Evolutionary conservation across 2,329 filamentous ascomycete species (phyloP).

Genomic region (Phaeosphaeria sp.): DNA sequence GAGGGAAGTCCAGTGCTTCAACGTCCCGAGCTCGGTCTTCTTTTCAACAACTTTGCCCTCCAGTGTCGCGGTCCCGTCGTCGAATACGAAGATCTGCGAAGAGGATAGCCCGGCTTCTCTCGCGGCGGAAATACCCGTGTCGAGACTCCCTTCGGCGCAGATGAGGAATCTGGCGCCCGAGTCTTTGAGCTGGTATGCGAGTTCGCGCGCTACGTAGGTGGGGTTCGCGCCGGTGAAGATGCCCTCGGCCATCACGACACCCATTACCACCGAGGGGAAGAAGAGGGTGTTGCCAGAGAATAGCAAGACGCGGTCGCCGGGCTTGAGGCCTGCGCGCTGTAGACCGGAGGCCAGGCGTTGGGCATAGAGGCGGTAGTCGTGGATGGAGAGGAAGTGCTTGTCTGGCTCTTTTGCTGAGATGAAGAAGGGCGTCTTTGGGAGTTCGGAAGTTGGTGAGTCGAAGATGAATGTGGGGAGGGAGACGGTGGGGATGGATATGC

Average conservation of each 20-base stretch:
- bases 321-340: slow-evolving; percentile 66
- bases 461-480: slow-evolving; percentile 59
- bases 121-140: slow-evolving; percentile 72
- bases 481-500: slow-evolving; percentile 54
- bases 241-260: slow-evolving; percentile 77
- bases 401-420: slow-evolving; percentile 73
- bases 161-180: slow-evolving; percentile 73
- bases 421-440: slow-evolving; percentile 58
- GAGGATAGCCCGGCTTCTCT: slow-evolving; percentile 61
- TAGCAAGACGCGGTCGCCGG: slow-evolving; percentile 73
- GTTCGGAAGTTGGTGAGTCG: slow-evolving; percentile 55
- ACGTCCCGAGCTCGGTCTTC: slow-evolving; percentile 46
- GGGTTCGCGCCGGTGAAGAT: slow-evolving; percentile 81
- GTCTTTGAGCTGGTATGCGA: slow-evolving; percentile 78
- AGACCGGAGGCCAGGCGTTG: slow-evolving; percentile 76
- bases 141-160: slow-evolving; percentile 65
- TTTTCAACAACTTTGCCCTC: slow-evolving; percentile 48
- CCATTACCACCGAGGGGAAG: slow-evolving; percentile 74
- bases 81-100: slow-evolving; percentile 70
- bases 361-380: slow-evolving; percentile 71
- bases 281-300: slow-evolving; percentile 78
- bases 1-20: slow-evolving; percentile 70
- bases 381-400: slow-evolving; percentile 69
- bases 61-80: slow-evolving; percentile 58
- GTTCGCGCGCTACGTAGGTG: slow-evolving; percentile 69